Base-by-base conservation (phyloP, 352 stramenopile species). In the Pythium coloratum region DNA sequence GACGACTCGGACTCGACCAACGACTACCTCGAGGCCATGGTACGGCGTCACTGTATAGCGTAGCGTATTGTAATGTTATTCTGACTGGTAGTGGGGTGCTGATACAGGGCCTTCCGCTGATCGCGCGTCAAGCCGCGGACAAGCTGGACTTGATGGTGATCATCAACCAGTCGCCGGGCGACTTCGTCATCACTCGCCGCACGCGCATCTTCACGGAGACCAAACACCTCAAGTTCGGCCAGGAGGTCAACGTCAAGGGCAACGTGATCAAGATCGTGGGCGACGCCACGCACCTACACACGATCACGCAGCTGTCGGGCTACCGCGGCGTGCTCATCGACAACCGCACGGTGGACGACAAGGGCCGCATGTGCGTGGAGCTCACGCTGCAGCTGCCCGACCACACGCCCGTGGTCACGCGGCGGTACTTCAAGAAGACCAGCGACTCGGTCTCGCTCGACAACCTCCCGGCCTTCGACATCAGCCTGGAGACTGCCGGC, bases 181-280 rank as follows among this genome's bases (percentile, higher is more conserved):
- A 96, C 38, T 96, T 96, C 67, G 74, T 91, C 34, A 96, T 96
- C 67, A 96, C 88, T 38, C 74, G 88, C 18, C 85, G 86, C 72
- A 96, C 88, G 66, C 86, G 86, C 75, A 96, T 96, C 71, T 96
- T 96, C 76, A 93, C 84, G 24, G 88, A 96, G 77, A 96, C 88
- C 58, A 96, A 96, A 73, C 76, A 85, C 64, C 81, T 96, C 57
- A 91, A 91, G 69, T 94, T 94, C 51, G 86, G 86, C 38, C 84
- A 95, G 62, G 88, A 96, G 49, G 85, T 96, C 47, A 92, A 92
- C 69, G 81, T 96, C 61, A 94, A 94, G 76, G 86, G 82, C 76
- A 96, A 96, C 67, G 67, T 91, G 60, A 96, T 96, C 69, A 92
- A 84, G 46, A 83, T 96, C 64, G 80, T 84, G 53, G 88, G 88